Percentiles rank a stretch among this genome's conserved stretches.
Evolutionary conservation across 495 filamentous ascomycete genomes (phyloP).

Genomic region (Rusavskia elegans): DNA sequence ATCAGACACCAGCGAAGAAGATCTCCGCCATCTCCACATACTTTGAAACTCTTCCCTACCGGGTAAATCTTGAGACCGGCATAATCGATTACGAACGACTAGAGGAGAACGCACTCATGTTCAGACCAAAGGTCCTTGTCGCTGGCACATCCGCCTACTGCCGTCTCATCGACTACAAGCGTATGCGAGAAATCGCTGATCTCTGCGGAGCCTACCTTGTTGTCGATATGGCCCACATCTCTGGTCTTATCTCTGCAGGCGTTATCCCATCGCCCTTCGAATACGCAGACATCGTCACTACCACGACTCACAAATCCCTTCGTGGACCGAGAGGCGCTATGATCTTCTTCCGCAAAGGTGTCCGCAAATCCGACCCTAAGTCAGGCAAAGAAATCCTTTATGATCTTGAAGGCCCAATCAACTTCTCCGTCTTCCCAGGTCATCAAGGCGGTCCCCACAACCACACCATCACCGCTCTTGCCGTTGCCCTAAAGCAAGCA

Average conservation of each 20-base stretch:
- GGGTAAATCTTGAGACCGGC: constrained; percentile 77
- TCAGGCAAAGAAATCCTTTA: constrained; percentile 79
- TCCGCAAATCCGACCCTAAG: constrained; percentile 77
- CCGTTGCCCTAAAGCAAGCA: constrained; percentile 93
- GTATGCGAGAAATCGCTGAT: constrained; percentile 94
- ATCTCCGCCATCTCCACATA: constrained; percentile 89
- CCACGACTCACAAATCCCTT: constrained; percentile 98
- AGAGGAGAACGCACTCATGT: constrained; percentile 83
- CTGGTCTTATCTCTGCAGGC: constrained; percentile 80
- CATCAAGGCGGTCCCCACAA: constrained; percentile 99
- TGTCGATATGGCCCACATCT: constrained; percentile 98
- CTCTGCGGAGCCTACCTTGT: constrained; percentile 88
- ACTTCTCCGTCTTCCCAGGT: constrained; percentile 98
- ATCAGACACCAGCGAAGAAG: constrained; percentile 88
- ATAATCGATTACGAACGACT: constrained; percentile 94
- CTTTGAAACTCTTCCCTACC: constrained; percentile 91
- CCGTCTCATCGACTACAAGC: constrained; percentile 89
- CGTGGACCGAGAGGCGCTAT: constrained; percentile 97
- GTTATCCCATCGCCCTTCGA: constrained; percentile 92
- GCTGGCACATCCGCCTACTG: constrained; percentile 98
- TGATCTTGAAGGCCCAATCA: constrained; percentile 91
- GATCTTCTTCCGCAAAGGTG: constrained; percentile 99
- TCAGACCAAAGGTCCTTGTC: constrained; percentile 89
- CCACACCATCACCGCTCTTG: constrained; percentile 97
- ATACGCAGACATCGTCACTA: constrained; percentile 93